Conservation (phyloP, 352 stramenopile genomes). For the Achlya hypogyna region DNA sequence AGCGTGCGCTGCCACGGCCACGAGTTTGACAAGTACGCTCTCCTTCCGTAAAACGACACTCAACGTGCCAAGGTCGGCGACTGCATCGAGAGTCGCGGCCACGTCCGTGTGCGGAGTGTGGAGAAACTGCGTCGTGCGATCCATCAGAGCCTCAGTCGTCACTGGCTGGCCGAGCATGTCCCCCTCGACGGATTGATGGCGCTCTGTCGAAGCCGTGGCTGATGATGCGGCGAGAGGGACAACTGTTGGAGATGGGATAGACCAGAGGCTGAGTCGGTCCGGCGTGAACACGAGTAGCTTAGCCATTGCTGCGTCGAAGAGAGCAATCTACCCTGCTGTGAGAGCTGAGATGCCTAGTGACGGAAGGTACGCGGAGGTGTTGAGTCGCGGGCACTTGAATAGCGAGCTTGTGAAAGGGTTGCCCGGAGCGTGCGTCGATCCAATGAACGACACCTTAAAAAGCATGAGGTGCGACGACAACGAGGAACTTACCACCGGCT, state of each 20-base stretch:
- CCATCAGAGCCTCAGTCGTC: neutral
- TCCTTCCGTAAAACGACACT: neutral
- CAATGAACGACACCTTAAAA: neutral
- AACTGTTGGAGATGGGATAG: too few relatives aligned
- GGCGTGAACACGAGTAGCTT: too few relatives aligned
- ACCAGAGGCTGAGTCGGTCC: too few relatives aligned
- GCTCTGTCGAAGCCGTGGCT: too few relatives aligned
- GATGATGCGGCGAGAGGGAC: too few relatives aligned
- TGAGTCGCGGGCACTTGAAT: too few relatives aligned
- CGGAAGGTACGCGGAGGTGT: neutral
- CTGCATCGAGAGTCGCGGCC: neutral
- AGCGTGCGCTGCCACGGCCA: neutral
- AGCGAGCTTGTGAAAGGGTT: too few relatives aligned
- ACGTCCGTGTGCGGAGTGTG: neutral
- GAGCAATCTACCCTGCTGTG: neutral
- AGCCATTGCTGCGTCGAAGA: too few relatives aligned
- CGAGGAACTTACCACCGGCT: neutral
- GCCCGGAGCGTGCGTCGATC: neutral
- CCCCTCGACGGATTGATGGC: too few relatives aligned
- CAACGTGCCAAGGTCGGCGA: neutral
- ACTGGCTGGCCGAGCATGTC: neutral
- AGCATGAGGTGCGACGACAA: neutral
- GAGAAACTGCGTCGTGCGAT: neutral
- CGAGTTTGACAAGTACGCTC: neutral
- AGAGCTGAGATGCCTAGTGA: neutral